phyloP scores from a whole-genome alignment of 2,329 filamentous ascomycete species.

The Amphichorda felina region DNA sequence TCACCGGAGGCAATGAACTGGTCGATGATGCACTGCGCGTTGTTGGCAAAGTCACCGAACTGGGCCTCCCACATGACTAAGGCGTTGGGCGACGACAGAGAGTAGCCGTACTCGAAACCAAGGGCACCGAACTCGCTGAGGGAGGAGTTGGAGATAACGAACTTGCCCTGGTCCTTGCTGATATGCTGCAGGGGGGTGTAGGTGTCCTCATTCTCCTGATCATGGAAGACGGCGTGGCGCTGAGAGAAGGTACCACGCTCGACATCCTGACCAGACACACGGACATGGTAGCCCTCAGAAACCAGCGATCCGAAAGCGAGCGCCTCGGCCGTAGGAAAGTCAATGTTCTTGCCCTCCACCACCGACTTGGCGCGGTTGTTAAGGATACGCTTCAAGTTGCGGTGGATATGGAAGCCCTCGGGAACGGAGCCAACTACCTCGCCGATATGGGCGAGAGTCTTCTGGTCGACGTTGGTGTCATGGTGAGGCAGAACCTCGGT shows the following conservation, averaged over 20 bases:
- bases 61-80: constrained; percentile 99
- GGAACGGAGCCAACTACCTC: constrained; percentile 67
- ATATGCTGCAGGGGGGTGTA: constrained; percentile 89
- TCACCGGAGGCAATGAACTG: constrained; percentile 98
- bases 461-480: constrained; percentile 66
- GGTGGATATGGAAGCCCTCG: constrained; percentile 80
- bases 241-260: constrained; percentile 99
- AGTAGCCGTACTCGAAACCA: constrained; percentile 98
- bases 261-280: constrained; percentile 96
- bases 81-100: constrained; percentile 88
- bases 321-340: constrained; percentile 95
- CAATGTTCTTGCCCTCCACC: constrained; percentile 83
- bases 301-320: constrained; percentile 88
- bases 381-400: constrained; percentile 95
- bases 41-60: constrained; percentile 99
- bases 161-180: constrained; percentile 83
- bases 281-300: constrained; percentile 89
- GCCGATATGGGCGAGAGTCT: constrained; percentile 71
- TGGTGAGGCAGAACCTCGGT: constrained; percentile 89
- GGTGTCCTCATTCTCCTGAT: constrained; percentile 87
- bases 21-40: constrained; percentile 96
- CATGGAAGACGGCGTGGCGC: constrained; percentile 92
- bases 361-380: constrained; percentile 72
- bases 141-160: constrained; percentile 95
- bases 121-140: constrained; percentile 60